Percentiles rank a stretch among this genome's conserved stretches.
These are phyloP conservation scores for Mycena floridula DNA, from an alignment of 768 basidiomycete genomes.

Conservation along the genomic window DNA sequence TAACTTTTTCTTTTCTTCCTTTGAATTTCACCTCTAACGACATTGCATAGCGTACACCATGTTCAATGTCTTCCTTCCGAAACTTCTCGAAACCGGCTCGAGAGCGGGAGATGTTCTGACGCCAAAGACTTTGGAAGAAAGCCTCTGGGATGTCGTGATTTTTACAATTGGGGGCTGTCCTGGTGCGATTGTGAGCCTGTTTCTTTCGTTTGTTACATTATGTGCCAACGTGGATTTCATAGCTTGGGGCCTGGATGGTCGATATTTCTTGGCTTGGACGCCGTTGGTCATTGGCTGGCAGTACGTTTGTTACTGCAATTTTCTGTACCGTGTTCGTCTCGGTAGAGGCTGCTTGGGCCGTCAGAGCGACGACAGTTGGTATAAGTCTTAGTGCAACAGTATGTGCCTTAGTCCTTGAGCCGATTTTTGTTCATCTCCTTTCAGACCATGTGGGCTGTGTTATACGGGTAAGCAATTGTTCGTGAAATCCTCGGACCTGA, in stretches of 20 bases:
- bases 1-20: constrained; percentile 24
- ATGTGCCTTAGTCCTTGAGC: constrained; percentile 4
- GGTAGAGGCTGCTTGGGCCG: constrained; percentile 49
- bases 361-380: constrained; percentile 66
- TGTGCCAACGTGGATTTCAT: not conserved
- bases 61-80: constrained; percentile 91
- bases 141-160: constrained; percentile 80
- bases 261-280: constrained; percentile 60
- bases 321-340: constrained; percentile 68
- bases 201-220: constrained; percentile 2
- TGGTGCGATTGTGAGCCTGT: constrained; percentile 63
- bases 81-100: constrained; percentile 58
- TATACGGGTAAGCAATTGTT: no score
- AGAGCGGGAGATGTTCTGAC: constrained; percentile 11
- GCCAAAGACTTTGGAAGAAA: constrained; percentile 49
- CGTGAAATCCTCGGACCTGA: no score
- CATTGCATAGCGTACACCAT: constrained; percentile 70
- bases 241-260: constrained; percentile 86
- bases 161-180: constrained; percentile 84
- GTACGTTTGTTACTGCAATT: constrained; percentile 69
- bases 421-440: not conserved
- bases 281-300: constrained; percentile 65
- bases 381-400: constrained; percentile 76
- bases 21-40: not conserved
- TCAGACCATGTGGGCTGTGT: constrained; percentile 82